These are phyloP conservation scores for Lactifluus piperatus DNA, from an alignment of 768 basidiomycete genomes.

Conservation along the genomic window DNA sequence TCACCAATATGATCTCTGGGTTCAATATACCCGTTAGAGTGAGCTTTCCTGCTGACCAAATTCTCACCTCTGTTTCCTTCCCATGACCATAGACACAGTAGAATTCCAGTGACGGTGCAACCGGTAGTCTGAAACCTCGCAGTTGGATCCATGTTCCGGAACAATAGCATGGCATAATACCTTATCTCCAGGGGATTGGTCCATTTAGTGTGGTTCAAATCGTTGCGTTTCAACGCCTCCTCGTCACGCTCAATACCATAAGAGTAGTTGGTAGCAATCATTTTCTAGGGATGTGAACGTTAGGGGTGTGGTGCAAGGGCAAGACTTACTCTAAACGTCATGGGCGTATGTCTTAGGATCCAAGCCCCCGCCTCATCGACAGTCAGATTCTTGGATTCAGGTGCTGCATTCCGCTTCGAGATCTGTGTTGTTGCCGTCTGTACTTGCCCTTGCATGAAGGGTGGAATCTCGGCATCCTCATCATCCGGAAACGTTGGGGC, in stretches of 20 bases:
- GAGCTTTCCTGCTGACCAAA: slow-evolving; percentile 3
- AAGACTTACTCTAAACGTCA: slow-evolving; percentile 59
- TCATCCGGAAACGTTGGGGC: not conserved
- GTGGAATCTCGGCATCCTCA: slow-evolving; percentile 18
- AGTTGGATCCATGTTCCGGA: not conserved
- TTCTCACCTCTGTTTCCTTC: slow-evolving; percentile 81
- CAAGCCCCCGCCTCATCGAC: slow-evolving; percentile 64
- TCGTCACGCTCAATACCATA: slow-evolving; percentile 80
- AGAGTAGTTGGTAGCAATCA: slow-evolving; percentile 80
- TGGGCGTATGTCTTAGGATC: slow-evolving; percentile 76
- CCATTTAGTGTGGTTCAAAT: slow-evolving; percentile 79
- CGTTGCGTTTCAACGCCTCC: slow-evolving; percentile 50
- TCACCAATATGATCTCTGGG: slow-evolving; percentile 78
- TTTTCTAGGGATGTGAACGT: slow-evolving; percentile 41
- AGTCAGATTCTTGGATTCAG: slow-evolving; percentile 56
- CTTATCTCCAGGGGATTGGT: slow-evolving; percentile 80
- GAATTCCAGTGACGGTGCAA: slow-evolving; percentile 87
- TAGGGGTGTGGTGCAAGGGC: not conserved
- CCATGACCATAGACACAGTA: slow-evolving; percentile 93
- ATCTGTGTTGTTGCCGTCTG: not conserved
- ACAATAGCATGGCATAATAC: slow-evolving; percentile 22
- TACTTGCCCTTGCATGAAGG: slow-evolving; percentile 5
- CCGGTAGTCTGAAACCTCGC: slow-evolving; percentile 51
- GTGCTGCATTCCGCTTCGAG: not conserved
- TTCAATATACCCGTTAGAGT: not conserved